Evolutionary conservation across 2,329 filamentous ascomycete species (phyloP).

Genomic region (Elsinoe batatas): DNA sequence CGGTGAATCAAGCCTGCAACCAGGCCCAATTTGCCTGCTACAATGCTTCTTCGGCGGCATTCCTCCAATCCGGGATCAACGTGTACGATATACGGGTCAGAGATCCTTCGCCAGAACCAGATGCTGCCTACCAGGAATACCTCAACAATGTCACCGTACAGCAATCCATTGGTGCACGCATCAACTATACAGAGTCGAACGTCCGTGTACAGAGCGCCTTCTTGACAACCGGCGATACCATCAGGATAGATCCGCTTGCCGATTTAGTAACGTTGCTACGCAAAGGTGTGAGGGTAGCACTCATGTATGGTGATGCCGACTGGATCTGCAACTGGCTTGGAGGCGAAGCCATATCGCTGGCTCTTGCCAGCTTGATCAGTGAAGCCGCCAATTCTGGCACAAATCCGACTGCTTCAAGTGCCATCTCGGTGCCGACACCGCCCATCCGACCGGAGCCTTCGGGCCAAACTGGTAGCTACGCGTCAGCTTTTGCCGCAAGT

Average conservation of each 20-base stretch:
- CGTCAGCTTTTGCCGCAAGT: constrained; percentile 20
- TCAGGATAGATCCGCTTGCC: constrained; percentile 35
- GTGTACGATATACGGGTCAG: constrained; percentile 49
- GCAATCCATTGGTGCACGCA: constrained; percentile 48
- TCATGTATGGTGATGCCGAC: constrained; percentile 28
- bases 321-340: constrained; percentile 36
- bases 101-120: constrained; percentile 31
- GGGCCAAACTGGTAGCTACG: constrained; percentile 31
- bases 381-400: constrained; percentile 59
- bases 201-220: constrained; percentile 38
- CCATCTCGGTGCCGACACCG: constrained; percentile 44
- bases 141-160: constrained; percentile 47
- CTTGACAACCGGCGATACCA: constrained; percentile 41
- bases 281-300: constrained; percentile 24
- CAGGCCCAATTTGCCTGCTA: constrained; percentile 21
- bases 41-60: constrained; percentile 17
- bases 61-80: constrained; percentile 23
- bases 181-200: constrained; percentile 46
- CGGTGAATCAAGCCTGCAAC: constrained; percentile 26
- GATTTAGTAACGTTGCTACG: constrained; percentile 32
- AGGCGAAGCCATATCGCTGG: constrained; percentile 30
- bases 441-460: constrained; percentile 41
- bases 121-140: constrained; percentile 46
- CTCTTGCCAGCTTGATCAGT: constrained; percentile 34
- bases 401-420: constrained; percentile 58